A percentile compares a stretch with the other conserved stretches of the same genome.
phyloP scores from a whole-genome alignment of 2,329 filamentous ascomycete species.

The Claviceps monticola region DNA sequence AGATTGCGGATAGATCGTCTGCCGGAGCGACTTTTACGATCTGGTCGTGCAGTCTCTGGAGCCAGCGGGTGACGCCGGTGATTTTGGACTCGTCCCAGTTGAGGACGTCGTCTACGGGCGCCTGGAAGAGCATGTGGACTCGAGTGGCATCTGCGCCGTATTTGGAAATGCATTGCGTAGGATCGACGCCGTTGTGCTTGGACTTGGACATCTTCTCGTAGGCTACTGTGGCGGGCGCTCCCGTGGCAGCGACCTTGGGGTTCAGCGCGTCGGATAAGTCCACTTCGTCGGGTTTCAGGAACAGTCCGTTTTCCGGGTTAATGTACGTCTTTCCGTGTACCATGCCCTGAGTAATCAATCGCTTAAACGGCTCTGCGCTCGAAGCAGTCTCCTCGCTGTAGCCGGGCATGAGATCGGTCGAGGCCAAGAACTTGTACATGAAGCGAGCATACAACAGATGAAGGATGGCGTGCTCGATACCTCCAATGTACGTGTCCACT shows the following conservation, averaged over 20 bases:
- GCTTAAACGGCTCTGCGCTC: conserved; percentile 61
- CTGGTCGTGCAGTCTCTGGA: conserved; percentile 51
- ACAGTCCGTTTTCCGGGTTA: conserved; percentile 60
- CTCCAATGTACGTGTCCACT: conserved; percentile 80
- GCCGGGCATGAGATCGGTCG: conserved; percentile 33
- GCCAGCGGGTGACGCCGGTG: conserved; percentile 67
- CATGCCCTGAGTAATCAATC: conserved; percentile 83
- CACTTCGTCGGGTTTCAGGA: conserved; percentile 64
- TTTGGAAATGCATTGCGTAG: conserved; percentile 53
- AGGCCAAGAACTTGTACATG: conserved; percentile 72
- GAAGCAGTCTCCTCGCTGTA: conserved; percentile 17
- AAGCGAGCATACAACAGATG: conserved; percentile 83
- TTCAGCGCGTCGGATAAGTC: conserved; percentile 41
- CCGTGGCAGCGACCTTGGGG: conserved; percentile 49
- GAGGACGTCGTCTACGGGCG: conserved; percentile 68
- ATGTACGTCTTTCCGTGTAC: conserved; percentile 77
- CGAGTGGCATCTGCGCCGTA: conserved; percentile 75
- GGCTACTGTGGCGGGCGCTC: conserved; percentile 43
- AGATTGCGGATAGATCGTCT: conserved; percentile 4
- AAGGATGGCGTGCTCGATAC: conserved; percentile 81
- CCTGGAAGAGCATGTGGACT: conserved; percentile 80
- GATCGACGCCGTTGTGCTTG: conserved; percentile 84
- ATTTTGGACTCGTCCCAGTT: conserved; percentile 84
- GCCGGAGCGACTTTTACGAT: conserved; percentile 19
- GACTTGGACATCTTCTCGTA: conserved; percentile 95